A percentile compares a stretch with the other conserved stretches of the same genome.
Conservation (phyloP, 805 yeast species). For the Sugiyamaella marilandica region DNA sequence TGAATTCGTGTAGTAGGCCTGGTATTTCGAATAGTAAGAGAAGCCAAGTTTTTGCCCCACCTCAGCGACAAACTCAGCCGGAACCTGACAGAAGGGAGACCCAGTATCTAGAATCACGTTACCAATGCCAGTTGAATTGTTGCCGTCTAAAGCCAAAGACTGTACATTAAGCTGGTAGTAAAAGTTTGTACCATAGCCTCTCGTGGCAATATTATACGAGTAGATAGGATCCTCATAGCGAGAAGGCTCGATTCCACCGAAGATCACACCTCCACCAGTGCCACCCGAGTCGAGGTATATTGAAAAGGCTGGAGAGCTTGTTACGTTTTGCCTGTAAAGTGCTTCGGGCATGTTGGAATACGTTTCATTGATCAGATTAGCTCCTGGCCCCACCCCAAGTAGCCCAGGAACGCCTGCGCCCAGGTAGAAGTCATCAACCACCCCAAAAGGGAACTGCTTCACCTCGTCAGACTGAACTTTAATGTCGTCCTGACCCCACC, state of each 20-base stretch:
- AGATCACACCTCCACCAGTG: constrained; percentile 27
- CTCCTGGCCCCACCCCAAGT: constrained; percentile 39
- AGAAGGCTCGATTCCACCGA: constrained; percentile 31
- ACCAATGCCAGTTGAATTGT: constrained; percentile 17
- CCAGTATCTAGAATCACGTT: constrained; percentile 31
- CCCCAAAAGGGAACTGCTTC: constrained; percentile 28
- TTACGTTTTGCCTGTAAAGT: constrained; percentile 54
- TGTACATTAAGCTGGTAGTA: constrained; percentile 23
- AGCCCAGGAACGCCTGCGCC: constrained; percentile 62
- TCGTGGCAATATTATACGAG: constrained; percentile 20
- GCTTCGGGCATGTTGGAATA: constrained; percentile 66
- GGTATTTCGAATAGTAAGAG: constrained; percentile 23
- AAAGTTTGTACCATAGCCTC: constrained; percentile 12
- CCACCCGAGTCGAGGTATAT: constrained; percentile 46
- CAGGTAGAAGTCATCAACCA: constrained; percentile 23
- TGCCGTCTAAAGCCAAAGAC: constrained; percentile 19
- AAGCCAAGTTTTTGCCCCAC: constrained; percentile 26
- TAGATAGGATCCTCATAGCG: constrained; percentile 27
- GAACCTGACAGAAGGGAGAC: constrained; percentile 30
- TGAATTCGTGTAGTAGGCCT: constrained; percentile 24
- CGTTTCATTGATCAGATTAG: constrained; percentile 41
- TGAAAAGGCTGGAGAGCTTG: constrained; percentile 56
- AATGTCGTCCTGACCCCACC: constrained; percentile 30
- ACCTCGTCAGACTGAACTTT: constrained; percentile 19
- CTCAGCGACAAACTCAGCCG: constrained; percentile 28